These are phyloP conservation scores for Rosa persica DNA, from an alignment of 306 rosid genomes.

Conservation along the genomic window DNA sequence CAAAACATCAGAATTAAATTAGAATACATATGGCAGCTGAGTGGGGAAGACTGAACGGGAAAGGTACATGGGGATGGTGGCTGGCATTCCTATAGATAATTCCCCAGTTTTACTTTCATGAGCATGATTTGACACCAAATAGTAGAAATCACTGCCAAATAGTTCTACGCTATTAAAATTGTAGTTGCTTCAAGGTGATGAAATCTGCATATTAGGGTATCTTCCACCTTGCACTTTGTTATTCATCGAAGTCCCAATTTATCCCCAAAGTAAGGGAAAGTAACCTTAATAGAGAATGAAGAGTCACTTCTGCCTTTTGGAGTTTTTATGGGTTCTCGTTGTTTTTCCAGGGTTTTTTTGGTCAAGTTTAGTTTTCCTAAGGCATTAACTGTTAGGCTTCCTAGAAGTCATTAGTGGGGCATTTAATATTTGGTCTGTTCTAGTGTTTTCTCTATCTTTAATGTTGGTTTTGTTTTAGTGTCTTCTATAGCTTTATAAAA, in stretches of 20 bases:
- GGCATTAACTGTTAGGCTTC: neutral
- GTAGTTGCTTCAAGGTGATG: neutral
- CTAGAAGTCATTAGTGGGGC: too few relatives aligned
- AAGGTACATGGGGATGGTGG: neutral
- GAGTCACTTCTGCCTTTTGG: too few relatives aligned
- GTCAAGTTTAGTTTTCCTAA: neutral
- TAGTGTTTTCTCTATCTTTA: too few relatives aligned
- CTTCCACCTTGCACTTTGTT: neutral
- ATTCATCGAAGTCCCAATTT: neutral
- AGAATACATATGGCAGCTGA: neutral
- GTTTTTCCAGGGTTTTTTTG: too few relatives aligned
- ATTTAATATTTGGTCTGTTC: too few relatives aligned
- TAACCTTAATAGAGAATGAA: too few relatives aligned
- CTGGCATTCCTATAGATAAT: neutral
- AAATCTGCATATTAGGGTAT: neutral
- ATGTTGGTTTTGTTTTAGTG: neutral
- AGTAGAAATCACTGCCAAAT: neutral
- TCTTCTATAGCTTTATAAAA: neutral
- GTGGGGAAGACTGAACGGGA: neutral
- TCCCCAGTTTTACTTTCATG: neutral
- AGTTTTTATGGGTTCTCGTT: neutral
- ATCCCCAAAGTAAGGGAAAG: neutral
- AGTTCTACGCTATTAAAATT: neutral
- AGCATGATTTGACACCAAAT: neutral
- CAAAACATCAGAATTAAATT: neutral